phyloP scores from a whole-genome alignment of 1,284 basidiomycete genomes.

The Puccinia coronata region DNA sequence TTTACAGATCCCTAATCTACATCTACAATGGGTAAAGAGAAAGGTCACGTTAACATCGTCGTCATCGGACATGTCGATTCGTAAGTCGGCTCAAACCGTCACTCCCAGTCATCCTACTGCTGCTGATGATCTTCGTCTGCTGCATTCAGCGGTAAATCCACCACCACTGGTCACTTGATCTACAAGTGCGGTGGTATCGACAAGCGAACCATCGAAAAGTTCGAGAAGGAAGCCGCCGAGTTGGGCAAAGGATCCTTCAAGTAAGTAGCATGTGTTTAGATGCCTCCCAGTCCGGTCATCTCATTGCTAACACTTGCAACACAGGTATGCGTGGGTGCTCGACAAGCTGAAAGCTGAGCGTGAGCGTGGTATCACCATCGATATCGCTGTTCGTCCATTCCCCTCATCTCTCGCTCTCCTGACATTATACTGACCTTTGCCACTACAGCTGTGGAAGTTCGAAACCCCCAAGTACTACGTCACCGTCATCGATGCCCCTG shows the following conservation, averaged over 20 bases:
- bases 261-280: too few species aligned
- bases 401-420: not conserved
- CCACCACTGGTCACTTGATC: conserved; percentile 99
- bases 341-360: conserved; percentile 99
- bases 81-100: conserved; percentile 57
- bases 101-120: not conserved
- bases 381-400: conserved; percentile 70
- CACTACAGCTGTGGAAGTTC: conserved; percentile 83
- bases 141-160: conserved; percentile 77
- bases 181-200: conserved; percentile 99
- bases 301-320: conserved; percentile 52
- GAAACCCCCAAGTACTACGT: conserved; percentile 65
- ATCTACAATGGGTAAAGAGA: conserved; percentile 57
- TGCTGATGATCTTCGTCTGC: conserved; percentile 49
- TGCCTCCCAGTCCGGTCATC: too few species aligned
- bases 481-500: conserved; percentile 94
- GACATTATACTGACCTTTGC: conserved; percentile 22
- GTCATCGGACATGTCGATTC: conserved; percentile 97
- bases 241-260: conserved; percentile 99
- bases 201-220: conserved; percentile 75
- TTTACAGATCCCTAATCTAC: not conserved
- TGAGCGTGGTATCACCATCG: conserved; percentile 99
- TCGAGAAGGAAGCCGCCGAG: conserved; percentile 99
- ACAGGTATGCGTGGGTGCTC: conserved; percentile 87
- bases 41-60: conserved; percentile 52